Evolutionary conservation across 2,329 filamentous ascomycete genomes (phyloP).

Genomic region (Decorospora gaudefroyi): DNA sequence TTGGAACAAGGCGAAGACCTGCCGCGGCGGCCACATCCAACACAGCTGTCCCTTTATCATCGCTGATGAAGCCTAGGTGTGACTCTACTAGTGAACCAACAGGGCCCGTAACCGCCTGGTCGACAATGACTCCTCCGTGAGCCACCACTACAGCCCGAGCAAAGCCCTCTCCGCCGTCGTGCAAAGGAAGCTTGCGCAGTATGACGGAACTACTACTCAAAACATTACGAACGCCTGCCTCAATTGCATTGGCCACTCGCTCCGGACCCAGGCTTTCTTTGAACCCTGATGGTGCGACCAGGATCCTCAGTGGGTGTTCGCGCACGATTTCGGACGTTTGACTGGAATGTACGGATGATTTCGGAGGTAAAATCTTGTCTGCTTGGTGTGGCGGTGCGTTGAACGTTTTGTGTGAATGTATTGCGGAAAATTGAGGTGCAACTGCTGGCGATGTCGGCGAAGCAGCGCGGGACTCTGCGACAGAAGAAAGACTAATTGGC

Average conservation of each 20-base stretch:
- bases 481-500: constrained; percentile 19
- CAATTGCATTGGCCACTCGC: constrained; percentile 58
- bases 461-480: constrained; percentile 6
- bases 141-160: constrained; percentile 53
- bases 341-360: constrained; percentile 23
- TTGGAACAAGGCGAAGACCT: constrained; percentile 57
- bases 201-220: constrained; percentile 47
- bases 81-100: constrained; percentile 51
- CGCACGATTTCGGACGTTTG: constrained; percentile 29
- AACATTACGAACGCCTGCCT: constrained; percentile 54
- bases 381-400: constrained; percentile 23
- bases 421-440: constrained; percentile 22
- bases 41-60: constrained; percentile 51
- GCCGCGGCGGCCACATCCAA: constrained; percentile 61
- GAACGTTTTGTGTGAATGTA: constrained; percentile 30
- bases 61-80: constrained; percentile 54
- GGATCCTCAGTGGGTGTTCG: constrained; percentile 42
- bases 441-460: constrained; percentile 7
- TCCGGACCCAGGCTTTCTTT: constrained; percentile 58
- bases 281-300: constrained; percentile 60
- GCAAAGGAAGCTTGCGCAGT: constrained; percentile 56
- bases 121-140: constrained; percentile 50
- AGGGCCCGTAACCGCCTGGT: constrained; percentile 52
- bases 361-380: constrained; percentile 24
- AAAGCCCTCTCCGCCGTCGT: constrained; percentile 61